These are phyloP conservation scores for Arachis monticola DNA, from an alignment of 331 rosid genomes.

Conservation along the genomic window DNA sequence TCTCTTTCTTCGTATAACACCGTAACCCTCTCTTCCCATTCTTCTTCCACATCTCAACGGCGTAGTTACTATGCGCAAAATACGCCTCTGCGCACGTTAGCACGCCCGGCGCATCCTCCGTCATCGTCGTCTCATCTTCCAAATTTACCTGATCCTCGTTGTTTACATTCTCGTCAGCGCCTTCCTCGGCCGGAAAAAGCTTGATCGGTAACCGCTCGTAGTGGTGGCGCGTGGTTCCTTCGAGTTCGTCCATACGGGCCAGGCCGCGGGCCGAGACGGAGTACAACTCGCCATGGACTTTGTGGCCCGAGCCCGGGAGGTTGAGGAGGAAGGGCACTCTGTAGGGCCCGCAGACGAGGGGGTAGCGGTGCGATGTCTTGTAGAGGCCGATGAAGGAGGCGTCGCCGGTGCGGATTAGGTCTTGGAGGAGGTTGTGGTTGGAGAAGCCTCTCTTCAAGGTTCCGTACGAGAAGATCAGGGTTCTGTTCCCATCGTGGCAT, in stretches of 20 bases:
- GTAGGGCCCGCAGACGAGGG: conserved; percentile 83
- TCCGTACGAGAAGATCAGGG: conserved; percentile 72
- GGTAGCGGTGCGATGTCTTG: conserved; percentile 52
- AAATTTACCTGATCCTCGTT: too few species aligned
- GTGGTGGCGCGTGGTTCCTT: conserved; percentile 69
- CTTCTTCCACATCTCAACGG: conserved; percentile 69
- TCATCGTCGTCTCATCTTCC: fast-evolving
- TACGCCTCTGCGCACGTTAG: conserved; percentile 65
- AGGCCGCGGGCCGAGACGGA: conserved; percentile 57
- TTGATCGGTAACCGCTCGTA: conserved; percentile 67
- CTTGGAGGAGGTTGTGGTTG: conserved; percentile 70
- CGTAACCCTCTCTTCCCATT: conserved; percentile 52
- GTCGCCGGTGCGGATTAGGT: conserved; percentile 66
- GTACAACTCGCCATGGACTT: conserved; percentile 72
- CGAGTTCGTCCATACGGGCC: conserved; percentile 63
- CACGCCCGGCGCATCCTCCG: neutral
- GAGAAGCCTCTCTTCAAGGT: conserved; percentile 69
- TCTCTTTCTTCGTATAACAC: conserved; percentile 61
- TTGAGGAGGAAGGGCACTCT: conserved; percentile 75
- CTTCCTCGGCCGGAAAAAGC: conserved; percentile 6
- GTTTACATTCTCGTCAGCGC: neutral
- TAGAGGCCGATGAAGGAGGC: conserved; percentile 61
- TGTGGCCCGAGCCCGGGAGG: conserved; percentile 61
- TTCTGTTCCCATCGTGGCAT: neutral
- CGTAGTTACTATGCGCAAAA: conserved; percentile 67